These are phyloP conservation scores for Pilatotrama ljubarskyi DNA, from an alignment of 768 basidiomycete species.

Conservation along the genomic window DNA sequence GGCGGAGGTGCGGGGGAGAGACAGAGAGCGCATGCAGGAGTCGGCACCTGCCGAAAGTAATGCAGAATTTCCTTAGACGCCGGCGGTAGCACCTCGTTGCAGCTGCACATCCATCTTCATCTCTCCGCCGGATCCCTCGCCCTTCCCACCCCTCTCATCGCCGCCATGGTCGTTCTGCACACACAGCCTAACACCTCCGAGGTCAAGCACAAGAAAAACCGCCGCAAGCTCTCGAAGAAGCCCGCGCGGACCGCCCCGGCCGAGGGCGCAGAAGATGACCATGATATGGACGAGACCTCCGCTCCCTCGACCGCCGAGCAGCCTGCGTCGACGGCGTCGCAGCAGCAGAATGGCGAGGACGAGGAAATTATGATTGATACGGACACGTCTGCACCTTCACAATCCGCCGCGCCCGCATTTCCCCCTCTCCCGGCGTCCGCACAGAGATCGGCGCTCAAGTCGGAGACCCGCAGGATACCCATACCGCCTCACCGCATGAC, in stretches of 20 bases:
- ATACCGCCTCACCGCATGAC: slow-evolving; percentile 98
- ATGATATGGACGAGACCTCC: slow-evolving; percentile 19
- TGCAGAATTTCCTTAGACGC: slow-evolving; percentile 26
- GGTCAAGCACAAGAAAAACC: slow-evolving; percentile 42
- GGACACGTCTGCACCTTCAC: slow-evolving; percentile 45
- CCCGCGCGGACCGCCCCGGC: slow-evolving; percentile 18
- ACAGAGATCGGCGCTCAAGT: slow-evolving; percentile 59
- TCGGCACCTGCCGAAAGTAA: slow-evolving; percentile 23
- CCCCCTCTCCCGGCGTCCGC: slow-evolving; percentile 64
- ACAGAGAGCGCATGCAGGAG: not conserved
- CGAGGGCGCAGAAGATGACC: slow-evolving; percentile 24
- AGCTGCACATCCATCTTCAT: slow-evolving; percentile 7
- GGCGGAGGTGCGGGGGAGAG: not conserved
- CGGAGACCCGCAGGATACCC: slow-evolving; percentile 84
- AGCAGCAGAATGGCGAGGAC: slow-evolving; percentile 40
- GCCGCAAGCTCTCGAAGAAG: slow-evolving; percentile 47
- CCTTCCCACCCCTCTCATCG: not conserved
- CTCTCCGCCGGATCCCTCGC: not conserved
- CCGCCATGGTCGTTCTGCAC: slow-evolving; percentile 44
- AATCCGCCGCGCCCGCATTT: slow-evolving; percentile 63
- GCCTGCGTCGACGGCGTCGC: not conserved
- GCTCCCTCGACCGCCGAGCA: slow-evolving; percentile 1
- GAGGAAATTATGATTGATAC: slow-evolving; percentile 65
- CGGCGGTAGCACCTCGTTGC: slow-evolving; percentile 10
- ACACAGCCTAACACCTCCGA: slow-evolving; percentile 34